Percentiles rank a stretch among this genome's conserved stretches.
Evolutionary conservation across 2,329 filamentous ascomycete species (phyloP).

Genomic region (Fusarium buharicum): DNA sequence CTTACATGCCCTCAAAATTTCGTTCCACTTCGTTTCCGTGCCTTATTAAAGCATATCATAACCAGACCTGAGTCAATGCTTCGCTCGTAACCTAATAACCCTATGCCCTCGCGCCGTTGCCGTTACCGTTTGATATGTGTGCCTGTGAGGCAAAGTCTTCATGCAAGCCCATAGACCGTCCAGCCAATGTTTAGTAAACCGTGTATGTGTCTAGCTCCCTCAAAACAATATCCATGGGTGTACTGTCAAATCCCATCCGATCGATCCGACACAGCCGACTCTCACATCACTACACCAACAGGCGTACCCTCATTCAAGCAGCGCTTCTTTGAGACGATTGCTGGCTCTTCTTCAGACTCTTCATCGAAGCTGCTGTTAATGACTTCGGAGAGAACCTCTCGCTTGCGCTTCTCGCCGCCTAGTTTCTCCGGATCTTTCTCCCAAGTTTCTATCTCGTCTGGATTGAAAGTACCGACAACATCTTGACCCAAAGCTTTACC

Average conservation of each 20-base stretch:
- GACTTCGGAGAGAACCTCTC: slow-evolving; percentile 51
- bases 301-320: slow-evolving; percentile 47
- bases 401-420: slow-evolving; percentile 48
- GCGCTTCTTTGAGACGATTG: slow-evolving; percentile 49
- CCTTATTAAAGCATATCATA: slow-evolving; percentile 9
- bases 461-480: slow-evolving; percentile 57
- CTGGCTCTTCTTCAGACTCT: slow-evolving; percentile 49
- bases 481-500: slow-evolving; percentile 64
- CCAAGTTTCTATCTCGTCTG: slow-evolving; percentile 58
- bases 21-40: not conserved
- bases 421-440: slow-evolving; percentile 53
- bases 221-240: slow-evolving; percentile 26
- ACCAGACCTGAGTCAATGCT: slow-evolving; percentile 10
- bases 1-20: slow-evolving; percentile 15
- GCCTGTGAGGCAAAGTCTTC: slow-evolving; percentile 38
- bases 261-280: slow-evolving; percentile 8
- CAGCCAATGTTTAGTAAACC: slow-evolving; percentile 22
- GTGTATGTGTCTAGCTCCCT: slow-evolving; percentile 23
- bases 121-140: slow-evolving; percentile 12
- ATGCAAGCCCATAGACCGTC: slow-evolving; percentile 25
- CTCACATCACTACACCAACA: slow-evolving; percentile 48
- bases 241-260: slow-evolving; percentile 11
- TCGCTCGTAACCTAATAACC: slow-evolving; percentile 12
- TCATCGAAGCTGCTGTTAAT: slow-evolving; percentile 56
- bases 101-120: slow-evolving; percentile 28